Evolutionary conservation across 352 stramenopile species (phyloP).

Genomic region (Globisporangium barbulae): DNA sequence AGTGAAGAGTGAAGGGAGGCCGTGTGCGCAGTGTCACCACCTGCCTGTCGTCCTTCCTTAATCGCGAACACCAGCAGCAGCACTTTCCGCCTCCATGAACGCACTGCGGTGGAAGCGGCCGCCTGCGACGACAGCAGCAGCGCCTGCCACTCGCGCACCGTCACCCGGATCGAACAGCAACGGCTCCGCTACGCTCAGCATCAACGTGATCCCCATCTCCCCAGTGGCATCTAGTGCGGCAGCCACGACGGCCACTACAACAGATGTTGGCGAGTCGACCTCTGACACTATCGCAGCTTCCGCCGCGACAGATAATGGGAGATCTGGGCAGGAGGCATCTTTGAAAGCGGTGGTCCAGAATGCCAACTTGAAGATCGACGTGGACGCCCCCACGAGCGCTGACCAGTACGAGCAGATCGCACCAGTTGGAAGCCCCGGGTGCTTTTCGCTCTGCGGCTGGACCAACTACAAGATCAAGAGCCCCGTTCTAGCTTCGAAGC

Average conservation of each 20-base stretch:
- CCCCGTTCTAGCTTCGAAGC: background rate
- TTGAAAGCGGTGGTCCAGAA: background rate
- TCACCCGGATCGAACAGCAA: background rate
- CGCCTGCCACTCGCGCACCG: background rate
- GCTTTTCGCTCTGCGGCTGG: conserved; percentile 14
- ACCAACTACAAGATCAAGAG: conserved; percentile 6
- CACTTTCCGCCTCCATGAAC: background rate
- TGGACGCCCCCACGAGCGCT: background rate
- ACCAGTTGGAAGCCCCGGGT: background rate
- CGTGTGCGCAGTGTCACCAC: background rate
- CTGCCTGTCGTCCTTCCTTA: background rate
- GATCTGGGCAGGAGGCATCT: background rate
- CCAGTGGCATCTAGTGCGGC: background rate
- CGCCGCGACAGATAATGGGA: background rate
- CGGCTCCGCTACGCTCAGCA: background rate
- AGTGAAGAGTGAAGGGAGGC: background rate
- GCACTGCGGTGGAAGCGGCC: conserved; percentile 8
- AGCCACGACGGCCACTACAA: background rate
- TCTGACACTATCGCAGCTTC: background rate
- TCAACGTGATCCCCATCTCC: background rate
- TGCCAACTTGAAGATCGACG: conserved; percentile 1
- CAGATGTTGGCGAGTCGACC: background rate
- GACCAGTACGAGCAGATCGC: background rate
- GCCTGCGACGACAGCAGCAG: background rate
- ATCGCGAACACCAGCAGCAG: background rate